A percentile compares a stretch with the other conserved stretches of the same genome.
Evolutionary conservation across 331 rosid genomes (phyloP).

Genomic region (Pyrus hybrid): DNA sequence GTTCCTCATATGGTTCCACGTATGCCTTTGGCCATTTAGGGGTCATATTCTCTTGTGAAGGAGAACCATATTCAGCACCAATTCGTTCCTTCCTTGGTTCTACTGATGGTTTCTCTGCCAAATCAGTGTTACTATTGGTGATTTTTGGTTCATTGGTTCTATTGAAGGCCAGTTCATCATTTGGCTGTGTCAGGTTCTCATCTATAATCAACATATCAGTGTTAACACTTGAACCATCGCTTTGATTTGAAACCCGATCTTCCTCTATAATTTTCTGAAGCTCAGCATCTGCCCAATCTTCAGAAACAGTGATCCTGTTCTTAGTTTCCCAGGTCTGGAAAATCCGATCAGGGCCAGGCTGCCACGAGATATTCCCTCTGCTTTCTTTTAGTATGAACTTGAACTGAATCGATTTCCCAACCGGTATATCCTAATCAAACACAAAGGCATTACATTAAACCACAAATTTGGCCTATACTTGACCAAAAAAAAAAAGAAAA

Average conservation of each 20-base stretch:
- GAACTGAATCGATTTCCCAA: slow-evolving; percentile 51
- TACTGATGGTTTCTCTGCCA: slow-evolving; percentile 9
- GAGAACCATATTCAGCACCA: slow-evolving; percentile 9
- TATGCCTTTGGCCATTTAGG: slow-evolving; percentile 12
- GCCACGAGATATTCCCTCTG: slow-evolving; percentile 54
- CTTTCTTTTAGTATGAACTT: slow-evolving; percentile 58
- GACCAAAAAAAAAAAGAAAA: not conserved
- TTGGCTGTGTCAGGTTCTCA: slow-evolving; percentile 22
- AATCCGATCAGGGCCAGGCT: slow-evolving; percentile 62
- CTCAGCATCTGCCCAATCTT: slow-evolving; percentile 72
- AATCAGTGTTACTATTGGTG: slow-evolving; percentile 10
- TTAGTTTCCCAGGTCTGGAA: slow-evolving; percentile 56
- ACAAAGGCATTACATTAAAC: slow-evolving; percentile 2
- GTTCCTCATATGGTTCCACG: not conserved
- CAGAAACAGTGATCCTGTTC: slow-evolving; percentile 41
- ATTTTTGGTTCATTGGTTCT: not conserved
- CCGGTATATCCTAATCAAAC: slow-evolving; percentile 49
- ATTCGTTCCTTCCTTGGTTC: slow-evolving; percentile 19
- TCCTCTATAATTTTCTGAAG: slow-evolving; percentile 57
- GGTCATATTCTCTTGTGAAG: slow-evolving; percentile 25
- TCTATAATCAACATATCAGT: slow-evolving; percentile 14
- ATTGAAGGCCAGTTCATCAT: slow-evolving; percentile 4
- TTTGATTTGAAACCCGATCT: slow-evolving; percentile 17
- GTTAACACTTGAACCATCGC: slow-evolving; percentile 14
- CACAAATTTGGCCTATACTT: not conserved